These are phyloP conservation scores for Malus fusca DNA, from an alignment of 306 rosid species.

Conservation along the genomic window DNA sequence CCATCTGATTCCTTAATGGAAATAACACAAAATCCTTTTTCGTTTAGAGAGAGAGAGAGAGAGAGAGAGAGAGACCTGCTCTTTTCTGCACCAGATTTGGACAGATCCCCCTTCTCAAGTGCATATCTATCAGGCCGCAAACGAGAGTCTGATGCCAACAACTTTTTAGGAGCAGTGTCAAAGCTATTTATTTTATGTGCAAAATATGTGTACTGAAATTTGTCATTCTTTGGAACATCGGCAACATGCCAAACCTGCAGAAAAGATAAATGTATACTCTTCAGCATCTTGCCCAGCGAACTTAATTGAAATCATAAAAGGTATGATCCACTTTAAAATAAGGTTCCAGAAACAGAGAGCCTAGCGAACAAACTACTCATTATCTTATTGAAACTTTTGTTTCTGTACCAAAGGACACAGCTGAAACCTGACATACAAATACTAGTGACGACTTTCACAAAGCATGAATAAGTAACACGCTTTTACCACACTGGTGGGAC, in stretches of 20 bases:
- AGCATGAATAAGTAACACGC: not conserved
- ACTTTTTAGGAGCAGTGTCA: slow-evolving; percentile 63
- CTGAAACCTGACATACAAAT: not conserved
- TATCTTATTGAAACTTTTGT: not conserved
- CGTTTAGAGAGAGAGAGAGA: too few species aligned
- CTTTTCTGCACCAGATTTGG: slow-evolving; percentile 84
- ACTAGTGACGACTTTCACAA: not conserved
- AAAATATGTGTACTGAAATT: slow-evolving; percentile 76
- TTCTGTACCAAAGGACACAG: not conserved
- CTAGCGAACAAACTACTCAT: not conserved
- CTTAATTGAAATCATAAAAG: not conserved
- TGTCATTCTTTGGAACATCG: slow-evolving; percentile 60
- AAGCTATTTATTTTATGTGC: slow-evolving; percentile 89
- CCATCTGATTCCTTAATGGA: not conserved
- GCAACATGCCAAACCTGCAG: slow-evolving; percentile 90
- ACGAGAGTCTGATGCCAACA: slow-evolving; percentile 87
- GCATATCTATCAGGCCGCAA: slow-evolving; percentile 90
- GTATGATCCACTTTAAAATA: not conserved
- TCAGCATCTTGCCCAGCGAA: not conserved
- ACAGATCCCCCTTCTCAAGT: slow-evolving; percentile 75
- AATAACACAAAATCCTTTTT: not conserved
- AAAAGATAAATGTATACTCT: not conserved
- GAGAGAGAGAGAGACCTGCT: slow-evolving; percentile 39
- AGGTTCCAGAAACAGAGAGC: not conserved
- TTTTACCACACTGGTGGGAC: not conserved